Conservation (phyloP, 2,329 filamentous ascomycete species). For the Xylariaceae sp. region DNA sequence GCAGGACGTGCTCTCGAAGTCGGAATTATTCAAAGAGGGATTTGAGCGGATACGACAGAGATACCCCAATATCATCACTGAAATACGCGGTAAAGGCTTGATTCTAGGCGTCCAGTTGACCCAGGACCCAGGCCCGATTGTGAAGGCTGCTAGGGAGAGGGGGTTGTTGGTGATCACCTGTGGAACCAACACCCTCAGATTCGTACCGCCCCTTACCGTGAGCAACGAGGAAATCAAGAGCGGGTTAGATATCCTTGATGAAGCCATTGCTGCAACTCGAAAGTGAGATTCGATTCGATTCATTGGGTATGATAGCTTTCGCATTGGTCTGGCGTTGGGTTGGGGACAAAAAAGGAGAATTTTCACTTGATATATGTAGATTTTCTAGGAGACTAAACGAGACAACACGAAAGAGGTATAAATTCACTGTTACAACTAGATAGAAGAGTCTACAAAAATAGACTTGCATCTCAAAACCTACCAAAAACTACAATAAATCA, state of each 20-base stretch:
- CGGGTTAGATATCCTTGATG: constrained; percentile 74
- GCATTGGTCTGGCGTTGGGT: constrained; percentile 17
- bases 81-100: constrained; percentile 81
- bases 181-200: constrained; percentile 87
- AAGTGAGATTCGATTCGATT: background rate
- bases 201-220: constrained; percentile 86
- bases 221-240: constrained; percentile 78
- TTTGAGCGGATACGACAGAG: constrained; percentile 51
- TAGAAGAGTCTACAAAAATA: too few relatives aligned
- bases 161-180: constrained; percentile 90
- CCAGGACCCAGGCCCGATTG: constrained; percentile 70
- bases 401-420: too few relatives aligned
- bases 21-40: constrained; percentile 49
- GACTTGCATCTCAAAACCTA: too few relatives aligned
- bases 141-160: constrained; percentile 84
- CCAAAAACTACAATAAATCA: too few relatives aligned
- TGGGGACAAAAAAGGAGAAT: constrained; percentile 11
- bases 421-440: too few relatives aligned
- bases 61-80: constrained; percentile 71
- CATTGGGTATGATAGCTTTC: background rate
- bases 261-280: constrained; percentile 56
- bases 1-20: constrained; percentile 68
- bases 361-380: background rate
- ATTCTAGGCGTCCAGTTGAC: constrained; percentile 85
- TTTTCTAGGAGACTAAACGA: background rate